Evolutionary conservation across 176 grass and related monocot genomes (phyloP).

Genomic region (Triticum aestivum): DNA sequence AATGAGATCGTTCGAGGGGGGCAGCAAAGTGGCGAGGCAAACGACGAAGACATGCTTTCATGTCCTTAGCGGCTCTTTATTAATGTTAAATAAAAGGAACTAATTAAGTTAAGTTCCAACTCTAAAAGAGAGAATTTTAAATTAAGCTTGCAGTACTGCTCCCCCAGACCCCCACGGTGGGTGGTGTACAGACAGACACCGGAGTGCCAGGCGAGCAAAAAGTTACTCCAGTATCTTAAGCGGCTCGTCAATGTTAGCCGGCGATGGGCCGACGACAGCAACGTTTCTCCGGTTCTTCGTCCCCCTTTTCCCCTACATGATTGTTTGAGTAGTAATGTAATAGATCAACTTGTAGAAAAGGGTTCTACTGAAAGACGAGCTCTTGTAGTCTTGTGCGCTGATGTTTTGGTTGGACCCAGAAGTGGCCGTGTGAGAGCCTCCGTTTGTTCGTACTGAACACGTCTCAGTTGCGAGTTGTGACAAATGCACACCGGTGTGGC

Average conservation of each 20-base stretch:
- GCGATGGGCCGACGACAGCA: background rate
- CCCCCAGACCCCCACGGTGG: background rate
- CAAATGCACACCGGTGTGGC: too few relatives aligned
- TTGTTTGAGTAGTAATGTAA: too few relatives aligned
- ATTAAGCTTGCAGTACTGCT: background rate
- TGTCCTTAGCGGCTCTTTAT: constrained; percentile 26
- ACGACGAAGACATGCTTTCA: constrained; percentile 36
- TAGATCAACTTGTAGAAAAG: too few relatives aligned
- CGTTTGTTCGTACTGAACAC: too few relatives aligned
- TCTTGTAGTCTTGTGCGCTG: too few relatives aligned
- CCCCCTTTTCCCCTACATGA: background rate
- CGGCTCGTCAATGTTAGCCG: background rate
- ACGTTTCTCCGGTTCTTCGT: background rate
- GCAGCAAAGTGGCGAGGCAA: background rate
- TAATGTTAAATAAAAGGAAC: background rate
- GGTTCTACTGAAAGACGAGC: too few relatives aligned
- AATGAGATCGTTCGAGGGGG: background rate
- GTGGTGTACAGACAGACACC: background rate
- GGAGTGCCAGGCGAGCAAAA: constrained; percentile 2
- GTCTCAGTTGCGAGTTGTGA: too few relatives aligned
- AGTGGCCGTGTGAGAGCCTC: too few relatives aligned
- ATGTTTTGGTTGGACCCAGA: too few relatives aligned
- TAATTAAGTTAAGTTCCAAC: background rate
- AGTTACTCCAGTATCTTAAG: background rate
- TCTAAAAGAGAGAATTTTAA: background rate